Percentiles rank a stretch among this genome's conserved stretches.
Evolutionary conservation across 179 eudicot genomes (phyloP).

Genomic region (Silene coronaria): DNA sequence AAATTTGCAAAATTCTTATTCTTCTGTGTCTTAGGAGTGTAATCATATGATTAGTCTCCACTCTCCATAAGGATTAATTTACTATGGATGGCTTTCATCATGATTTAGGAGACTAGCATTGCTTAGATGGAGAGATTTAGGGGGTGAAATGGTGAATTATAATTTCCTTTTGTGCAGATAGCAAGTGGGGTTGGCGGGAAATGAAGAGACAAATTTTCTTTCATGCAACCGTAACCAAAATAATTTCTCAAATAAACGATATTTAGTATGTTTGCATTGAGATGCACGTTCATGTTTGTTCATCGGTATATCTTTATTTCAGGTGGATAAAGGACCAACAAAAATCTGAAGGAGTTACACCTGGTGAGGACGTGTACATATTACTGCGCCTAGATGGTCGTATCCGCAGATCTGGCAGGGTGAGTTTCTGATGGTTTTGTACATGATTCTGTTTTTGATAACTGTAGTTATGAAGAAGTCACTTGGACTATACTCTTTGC

Average conservation of each 20-base stretch:
- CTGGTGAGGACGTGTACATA: constrained; percentile 91
- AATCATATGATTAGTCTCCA: too few relatives aligned
- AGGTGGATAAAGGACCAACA: constrained; percentile 98
- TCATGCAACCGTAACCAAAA: not conserved
- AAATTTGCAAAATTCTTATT: too few relatives aligned
- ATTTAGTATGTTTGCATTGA: not conserved
- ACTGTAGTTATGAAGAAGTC: not conserved
- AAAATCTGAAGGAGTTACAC: constrained; percentile 79
- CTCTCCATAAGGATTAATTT: too few relatives aligned
- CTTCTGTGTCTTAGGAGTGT: too few relatives aligned
- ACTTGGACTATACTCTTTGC: not conserved
- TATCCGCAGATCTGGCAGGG: constrained; percentile 90
- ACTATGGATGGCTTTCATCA: not conserved
- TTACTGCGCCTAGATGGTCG: constrained; percentile 92
- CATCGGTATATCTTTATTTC: constrained; percentile 7
- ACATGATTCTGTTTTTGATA: not conserved
- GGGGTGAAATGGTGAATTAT: too few relatives aligned
- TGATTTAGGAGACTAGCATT: not conserved
- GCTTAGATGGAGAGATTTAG: too few relatives aligned
- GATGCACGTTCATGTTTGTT: not conserved
- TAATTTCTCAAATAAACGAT: not conserved
- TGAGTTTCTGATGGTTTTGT: constrained; percentile 26
- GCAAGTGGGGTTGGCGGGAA: too few relatives aligned
- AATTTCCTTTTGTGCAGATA: too few relatives aligned
- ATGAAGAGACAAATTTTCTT: too few relatives aligned